These are phyloP conservation scores for Bryoerythrophyllum caledonicum DNA, from an alignment of 225 moss, liverwort and hornwort genomes.

Conservation along the genomic window DNA sequence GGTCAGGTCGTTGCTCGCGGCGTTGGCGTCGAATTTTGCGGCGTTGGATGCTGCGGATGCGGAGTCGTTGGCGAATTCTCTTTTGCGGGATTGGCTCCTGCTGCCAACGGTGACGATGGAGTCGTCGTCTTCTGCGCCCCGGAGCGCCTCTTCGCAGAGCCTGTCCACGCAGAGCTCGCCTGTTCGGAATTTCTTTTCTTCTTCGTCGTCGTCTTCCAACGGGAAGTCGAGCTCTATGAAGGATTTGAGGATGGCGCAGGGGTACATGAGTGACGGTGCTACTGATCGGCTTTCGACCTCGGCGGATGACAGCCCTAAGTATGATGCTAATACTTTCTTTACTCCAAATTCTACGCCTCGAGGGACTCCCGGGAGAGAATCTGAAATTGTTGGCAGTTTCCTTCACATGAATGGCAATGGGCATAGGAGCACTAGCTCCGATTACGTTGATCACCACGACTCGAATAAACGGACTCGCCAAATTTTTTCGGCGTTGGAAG, in stretches of 20 bases:
- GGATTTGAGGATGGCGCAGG: conserved; percentile 33
- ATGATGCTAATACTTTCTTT: conserved; percentile 36
- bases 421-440: conserved; percentile 26
- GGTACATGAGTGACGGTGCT: conserved; percentile 37
- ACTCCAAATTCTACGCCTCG: conserved; percentile 43
- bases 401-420: conserved; percentile 38
- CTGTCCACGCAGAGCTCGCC: conserved; percentile 41
- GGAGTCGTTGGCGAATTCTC: conserved; percentile 32
- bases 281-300: conserved; percentile 35
- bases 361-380: conserved; percentile 31
- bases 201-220: conserved; percentile 30
- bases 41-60: conserved; percentile 35
- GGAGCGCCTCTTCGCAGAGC: conserved; percentile 28
- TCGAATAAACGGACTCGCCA: conserved; percentile 47
- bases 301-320: conserved; percentile 39
- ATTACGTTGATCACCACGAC: conserved; percentile 29
- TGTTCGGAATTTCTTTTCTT: conserved; percentile 29
- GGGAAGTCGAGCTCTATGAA: conserved; percentile 40
- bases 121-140: conserved; percentile 8
- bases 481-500: conserved; percentile 46
- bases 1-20: conserved; percentile 29
- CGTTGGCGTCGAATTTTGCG: conserved; percentile 31
- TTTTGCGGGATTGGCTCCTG: conserved; percentile 38
- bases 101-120: conserved; percentile 1
- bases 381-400: conserved; percentile 22